Percentiles rank a stretch among this genome's conserved stretches.
Conservation (phyloP, 371 early-diverging fungal species). For the Rhizopus stolonifer region DNA sequence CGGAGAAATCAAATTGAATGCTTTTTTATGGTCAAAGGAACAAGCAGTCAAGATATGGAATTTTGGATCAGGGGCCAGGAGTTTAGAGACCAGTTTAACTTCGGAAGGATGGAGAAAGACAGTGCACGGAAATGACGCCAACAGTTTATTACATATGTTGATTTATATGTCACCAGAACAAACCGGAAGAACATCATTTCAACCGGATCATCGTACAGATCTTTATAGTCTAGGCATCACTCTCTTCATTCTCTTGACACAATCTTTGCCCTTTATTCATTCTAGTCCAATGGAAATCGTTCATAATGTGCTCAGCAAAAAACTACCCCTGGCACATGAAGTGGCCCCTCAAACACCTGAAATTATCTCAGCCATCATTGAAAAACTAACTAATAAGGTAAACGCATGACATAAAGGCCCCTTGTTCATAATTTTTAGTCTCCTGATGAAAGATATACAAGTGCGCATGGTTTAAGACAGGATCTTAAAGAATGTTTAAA, state of each 20-base stretch:
- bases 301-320: constrained; percentile 53
- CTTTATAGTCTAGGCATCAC: constrained; percentile 60
- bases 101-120: constrained; percentile 50
- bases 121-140: constrained; percentile 31
- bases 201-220: constrained; percentile 62
- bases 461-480: constrained; percentile 56
- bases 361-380: constrained; percentile 49
- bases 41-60: constrained; percentile 41
- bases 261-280: constrained; percentile 49
- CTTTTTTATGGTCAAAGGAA: constrained; percentile 42
- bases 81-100: constrained; percentile 41
- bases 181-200: constrained; percentile 59
- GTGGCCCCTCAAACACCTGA: constrained; percentile 51
- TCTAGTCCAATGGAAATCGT: constrained; percentile 60
- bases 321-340: constrained; percentile 45
- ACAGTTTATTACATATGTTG: constrained; percentile 37
- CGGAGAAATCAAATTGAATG: constrained; percentile 46
- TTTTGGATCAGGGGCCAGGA: constrained; percentile 43
- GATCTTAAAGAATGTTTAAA: constrained; percentile 54
- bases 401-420: too few relatives aligned
- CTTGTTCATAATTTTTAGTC: too few relatives aligned
- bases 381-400: constrained; percentile 62
- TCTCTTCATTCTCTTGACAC: constrained; percentile 50
- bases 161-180: constrained; percentile 59
- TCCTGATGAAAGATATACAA: constrained; percentile 60